These are phyloP conservation scores for Boletus vermiculosoides DNA, from an alignment of 768 basidiomycete genomes.

Conservation along the genomic window DNA sequence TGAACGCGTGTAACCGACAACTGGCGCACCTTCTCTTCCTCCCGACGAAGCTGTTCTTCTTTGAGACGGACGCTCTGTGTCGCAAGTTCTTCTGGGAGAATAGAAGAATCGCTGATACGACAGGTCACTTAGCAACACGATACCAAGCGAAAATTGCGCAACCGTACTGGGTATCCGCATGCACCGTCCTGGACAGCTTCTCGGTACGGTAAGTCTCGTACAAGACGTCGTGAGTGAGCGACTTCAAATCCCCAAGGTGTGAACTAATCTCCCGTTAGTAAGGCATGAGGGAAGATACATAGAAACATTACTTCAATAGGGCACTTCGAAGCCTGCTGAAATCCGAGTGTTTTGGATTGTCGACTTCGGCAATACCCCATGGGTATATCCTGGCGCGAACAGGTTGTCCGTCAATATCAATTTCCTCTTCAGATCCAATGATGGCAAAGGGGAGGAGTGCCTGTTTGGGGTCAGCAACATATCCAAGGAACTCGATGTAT, in stretches of 20 bases:
- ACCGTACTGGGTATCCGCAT: slow-evolving; percentile 68
- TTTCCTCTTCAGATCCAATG: slow-evolving; percentile 95
- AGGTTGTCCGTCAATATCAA: slow-evolving; percentile 87
- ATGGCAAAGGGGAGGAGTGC: slow-evolving; percentile 95
- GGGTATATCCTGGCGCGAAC: slow-evolving; percentile 95
- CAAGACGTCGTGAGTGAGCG: slow-evolving; percentile 88
- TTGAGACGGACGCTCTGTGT: slow-evolving; percentile 96
- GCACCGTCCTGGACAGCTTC: slow-evolving; percentile 89
- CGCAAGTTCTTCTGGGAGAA: slow-evolving; percentile 94
- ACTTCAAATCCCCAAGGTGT: slow-evolving; percentile 92
- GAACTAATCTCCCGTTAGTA: slow-evolving; percentile 53
- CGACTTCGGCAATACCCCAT: slow-evolving; percentile 98
- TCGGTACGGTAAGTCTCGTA: slow-evolving; percentile 98
- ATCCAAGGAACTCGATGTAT: background rate
- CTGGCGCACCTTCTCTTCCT: slow-evolving; percentile 83
- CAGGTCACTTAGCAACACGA: slow-evolving; percentile 25
- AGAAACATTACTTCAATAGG: slow-evolving; percentile 68
- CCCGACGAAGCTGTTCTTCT: slow-evolving; percentile 95
- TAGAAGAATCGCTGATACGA: slow-evolving; percentile 70
- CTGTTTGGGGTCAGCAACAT: slow-evolving; percentile 37
- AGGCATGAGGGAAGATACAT: background rate
- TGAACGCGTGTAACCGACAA: background rate
- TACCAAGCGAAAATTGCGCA: background rate
- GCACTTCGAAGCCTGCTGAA: slow-evolving; percentile 92
- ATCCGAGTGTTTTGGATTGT: slow-evolving; percentile 99